phyloP scores from a whole-genome alignment of 108 stramenopile species.

The Asterionellopsis glacialis region DNA sequence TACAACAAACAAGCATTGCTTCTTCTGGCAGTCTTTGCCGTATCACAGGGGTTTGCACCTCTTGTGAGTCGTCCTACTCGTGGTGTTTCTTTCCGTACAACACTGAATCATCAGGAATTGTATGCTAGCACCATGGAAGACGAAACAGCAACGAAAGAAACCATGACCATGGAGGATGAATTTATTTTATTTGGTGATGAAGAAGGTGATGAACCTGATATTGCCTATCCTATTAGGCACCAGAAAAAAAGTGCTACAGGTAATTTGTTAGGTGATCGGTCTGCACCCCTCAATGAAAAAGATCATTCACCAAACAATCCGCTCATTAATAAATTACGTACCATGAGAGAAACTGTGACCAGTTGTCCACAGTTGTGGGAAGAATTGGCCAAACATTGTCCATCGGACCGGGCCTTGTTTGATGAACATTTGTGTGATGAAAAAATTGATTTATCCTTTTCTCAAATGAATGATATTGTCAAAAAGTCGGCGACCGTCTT shows the following conservation, averaged over 20 bases:
- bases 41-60: too few relatives aligned
- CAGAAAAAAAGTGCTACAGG: slow-evolving; percentile 43
- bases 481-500: slow-evolving; percentile 58
- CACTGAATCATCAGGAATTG: too few relatives aligned
- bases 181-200: slow-evolving; percentile 59
- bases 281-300: slow-evolving; percentile 37
- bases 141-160: too few relatives aligned
- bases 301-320: slow-evolving; percentile 65
- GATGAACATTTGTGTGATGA: slow-evolving; percentile 75
- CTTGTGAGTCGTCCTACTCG: too few relatives aligned
- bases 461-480: slow-evolving; percentile 55
- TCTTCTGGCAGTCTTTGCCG: too few relatives aligned
- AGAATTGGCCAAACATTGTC: slow-evolving; percentile 49
- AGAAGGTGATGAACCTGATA: not conserved
- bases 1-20: too few relatives aligned
- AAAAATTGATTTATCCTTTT: slow-evolving; percentile 58
- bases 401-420: slow-evolving; percentile 57
- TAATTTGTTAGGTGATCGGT: slow-evolving; percentile 35
- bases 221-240: slow-evolving; percentile 22
- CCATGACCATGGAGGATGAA: slow-evolving; percentile 53
- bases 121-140: too few relatives aligned
- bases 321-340: slow-evolving; percentile 65
- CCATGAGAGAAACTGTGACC: slow-evolving; percentile 51
- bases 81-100: too few relatives aligned
- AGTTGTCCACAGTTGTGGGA: slow-evolving; percentile 71